These are phyloP conservation scores for Gamarada debralockiae DNA, from an alignment of 495 filamentous ascomycete genomes.

Conservation along the genomic window DNA sequence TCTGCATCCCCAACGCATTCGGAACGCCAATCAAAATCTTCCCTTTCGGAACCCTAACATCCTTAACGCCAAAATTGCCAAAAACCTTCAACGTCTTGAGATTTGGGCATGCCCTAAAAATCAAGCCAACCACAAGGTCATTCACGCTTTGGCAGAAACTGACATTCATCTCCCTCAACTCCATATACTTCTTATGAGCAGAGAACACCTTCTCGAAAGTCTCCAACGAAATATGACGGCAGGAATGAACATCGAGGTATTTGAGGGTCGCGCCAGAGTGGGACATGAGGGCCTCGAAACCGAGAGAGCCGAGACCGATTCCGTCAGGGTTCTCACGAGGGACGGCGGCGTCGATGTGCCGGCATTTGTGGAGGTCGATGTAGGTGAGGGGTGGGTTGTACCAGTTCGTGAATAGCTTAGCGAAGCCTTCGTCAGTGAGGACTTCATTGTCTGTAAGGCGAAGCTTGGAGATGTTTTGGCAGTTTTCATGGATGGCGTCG, in stretches of 20 bases:
- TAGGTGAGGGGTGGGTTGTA: conserved; percentile 62
- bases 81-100: conserved; percentile 74
- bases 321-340: conserved; percentile 53
- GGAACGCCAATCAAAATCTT: conserved; percentile 77
- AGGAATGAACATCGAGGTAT: conserved; percentile 68
- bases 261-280: conserved; percentile 66
- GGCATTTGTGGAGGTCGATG: conserved; percentile 69
- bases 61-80: conserved; percentile 51
- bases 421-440: conserved; percentile 70
- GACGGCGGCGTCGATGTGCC: conserved; percentile 61
- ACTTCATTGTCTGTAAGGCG: conserved; percentile 69
- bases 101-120: conserved; percentile 71
- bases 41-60: conserved; percentile 65
- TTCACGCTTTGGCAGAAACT: conserved; percentile 74
- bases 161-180: conserved; percentile 67
- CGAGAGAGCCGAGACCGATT: conserved; percentile 66
- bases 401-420: conserved; percentile 70
- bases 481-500: conserved; percentile 61
- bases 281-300: conserved; percentile 76
- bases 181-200: conserved; percentile 54
- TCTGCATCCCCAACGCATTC: conserved; percentile 56
- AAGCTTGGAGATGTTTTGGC: conserved; percentile 65
- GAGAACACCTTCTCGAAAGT: conserved; percentile 71
- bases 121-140: conserved; percentile 66
- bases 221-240: conserved; percentile 66